Evolutionary conservation across 2,329 filamentous ascomycete genomes (phyloP), one percentile per base, ranked within the genome.

Genomic region (Monilinia fructicola): DNA sequence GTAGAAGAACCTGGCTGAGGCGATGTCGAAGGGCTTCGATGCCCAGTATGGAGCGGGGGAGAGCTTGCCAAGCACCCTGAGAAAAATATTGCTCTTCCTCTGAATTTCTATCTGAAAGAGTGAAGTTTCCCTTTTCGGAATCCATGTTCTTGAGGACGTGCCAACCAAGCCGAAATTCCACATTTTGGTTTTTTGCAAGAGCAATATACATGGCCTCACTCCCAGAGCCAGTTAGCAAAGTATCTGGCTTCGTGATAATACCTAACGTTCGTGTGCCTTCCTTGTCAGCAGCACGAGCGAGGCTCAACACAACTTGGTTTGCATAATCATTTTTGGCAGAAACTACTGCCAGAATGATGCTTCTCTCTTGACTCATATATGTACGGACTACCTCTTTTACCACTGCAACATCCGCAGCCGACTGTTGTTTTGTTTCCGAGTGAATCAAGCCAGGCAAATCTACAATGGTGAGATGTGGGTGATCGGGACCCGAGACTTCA

Each of bases 181-280:
- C 77, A 12, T 84, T 78, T 2, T 78, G 70, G 62, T 85, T 85
- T 60, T 74, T 74, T 0, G 81, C 82, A 0, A 85, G 76, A 0
- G 76, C 74, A 0, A 81, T 54, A 58, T 78, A 84, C 4, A 74
- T 65, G 0, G 66, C 66, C 69, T 84, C 81, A 35, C 76, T 78
- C 0, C 76, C 78, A 0, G 81, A 81, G 1, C 77, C 78, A 0
- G 67, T 61, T n/a, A 66, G 53, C 26, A 75, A 23, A 68, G 88
- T 76, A 66, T 90, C 87, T 0, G 85, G 83, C 69, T 89, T 89
- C 0, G 86, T 89, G 0, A 89, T 77, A 3, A 83, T 76, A 0
- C 79, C 79, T 0, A 83, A 64, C 0, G 80, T 83, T 52, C 81
- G 73, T 42, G 72, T 68, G 0, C 80, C 79, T 4, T 70, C 66